Conservation (phyloP, 2,329 filamentous ascomycete genomes). For the Ilyonectria mors-panacis region DNA sequence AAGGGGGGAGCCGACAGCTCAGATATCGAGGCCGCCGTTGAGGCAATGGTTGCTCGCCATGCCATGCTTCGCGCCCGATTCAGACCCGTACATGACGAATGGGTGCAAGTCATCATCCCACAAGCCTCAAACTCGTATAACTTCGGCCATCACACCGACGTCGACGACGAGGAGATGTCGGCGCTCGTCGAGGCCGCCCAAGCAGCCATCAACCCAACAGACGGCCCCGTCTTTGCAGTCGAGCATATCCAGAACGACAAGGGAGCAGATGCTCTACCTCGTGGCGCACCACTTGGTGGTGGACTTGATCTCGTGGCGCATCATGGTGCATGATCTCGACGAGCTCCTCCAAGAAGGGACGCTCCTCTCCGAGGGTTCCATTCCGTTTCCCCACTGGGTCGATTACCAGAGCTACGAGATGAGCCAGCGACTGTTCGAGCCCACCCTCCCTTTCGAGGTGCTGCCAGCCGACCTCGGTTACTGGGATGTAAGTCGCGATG, state of each 20-base stretch:
- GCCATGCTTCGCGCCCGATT: slow-evolving; percentile 67
- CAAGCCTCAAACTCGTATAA: slow-evolving; percentile 60
- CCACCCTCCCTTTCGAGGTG: slow-evolving; percentile 57
- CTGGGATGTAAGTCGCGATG: slow-evolving; percentile 61
- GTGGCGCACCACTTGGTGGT: slow-evolving; percentile 67
- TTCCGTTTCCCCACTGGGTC: slow-evolving; percentile 66
- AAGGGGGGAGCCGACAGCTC: slow-evolving; percentile 58
- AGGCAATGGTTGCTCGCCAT: slow-evolving; percentile 65
- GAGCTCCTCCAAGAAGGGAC: slow-evolving; percentile 62
- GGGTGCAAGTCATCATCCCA: slow-evolving; percentile 62
- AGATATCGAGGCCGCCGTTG: slow-evolving; percentile 64
- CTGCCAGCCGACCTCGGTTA: slow-evolving; percentile 60
- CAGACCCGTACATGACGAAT: slow-evolving; percentile 54
- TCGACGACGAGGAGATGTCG: slow-evolving; percentile 59
- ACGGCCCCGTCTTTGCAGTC: slow-evolving; percentile 66
- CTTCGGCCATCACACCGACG: slow-evolving; percentile 59
- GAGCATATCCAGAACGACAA: slow-evolving; percentile 64
- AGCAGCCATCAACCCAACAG: slow-evolving; percentile 62
- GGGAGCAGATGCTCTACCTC: slow-evolving; percentile 63
- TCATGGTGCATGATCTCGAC: slow-evolving; percentile 66
- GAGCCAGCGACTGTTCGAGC: slow-evolving; percentile 46
- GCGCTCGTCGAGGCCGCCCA: slow-evolving; percentile 59
- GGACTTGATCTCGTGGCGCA: slow-evolving; percentile 66
- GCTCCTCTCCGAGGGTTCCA: slow-evolving; percentile 60
- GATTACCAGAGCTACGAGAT: slow-evolving; percentile 60